phyloP scores from a whole-genome alignment of 441 rosid genomes.

The Geranium incanum region DNA sequence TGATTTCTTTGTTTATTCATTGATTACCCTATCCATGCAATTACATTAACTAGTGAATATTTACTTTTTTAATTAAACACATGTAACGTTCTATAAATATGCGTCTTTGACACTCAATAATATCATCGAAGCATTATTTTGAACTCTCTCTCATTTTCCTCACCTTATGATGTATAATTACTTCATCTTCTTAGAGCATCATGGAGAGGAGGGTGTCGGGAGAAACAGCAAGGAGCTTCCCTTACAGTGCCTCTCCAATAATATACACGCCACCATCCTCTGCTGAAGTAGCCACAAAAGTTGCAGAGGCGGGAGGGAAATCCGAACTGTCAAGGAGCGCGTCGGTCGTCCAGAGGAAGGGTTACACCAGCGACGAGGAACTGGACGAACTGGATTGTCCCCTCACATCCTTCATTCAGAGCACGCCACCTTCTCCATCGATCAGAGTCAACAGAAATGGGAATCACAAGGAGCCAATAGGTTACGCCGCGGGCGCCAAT shows the following conservation, averaged over 20 bases:
- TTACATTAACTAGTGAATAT: too few relatives aligned
- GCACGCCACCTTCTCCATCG: constrained; percentile 35
- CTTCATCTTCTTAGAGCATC: constrained; percentile 35
- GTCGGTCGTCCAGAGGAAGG: constrained; percentile 55
- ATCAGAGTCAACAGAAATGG: constrained; percentile 37
- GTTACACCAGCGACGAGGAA: constrained; percentile 88
- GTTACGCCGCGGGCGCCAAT: constrained; percentile 25
- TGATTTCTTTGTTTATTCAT: too few relatives aligned
- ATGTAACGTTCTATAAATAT: too few relatives aligned
- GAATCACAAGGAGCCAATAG: constrained; percentile 23
- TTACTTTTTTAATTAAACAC: too few relatives aligned
- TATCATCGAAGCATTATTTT: too few relatives aligned
- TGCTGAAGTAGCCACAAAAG: constrained; percentile 33
- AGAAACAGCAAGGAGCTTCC: constrained; percentile 49
- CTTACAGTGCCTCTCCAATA: constrained; percentile 58
- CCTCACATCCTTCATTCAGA: constrained; percentile 38
- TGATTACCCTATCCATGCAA: too few relatives aligned
- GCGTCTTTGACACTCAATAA: too few relatives aligned
- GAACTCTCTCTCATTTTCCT: too few relatives aligned
- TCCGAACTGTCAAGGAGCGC: constrained; percentile 49
- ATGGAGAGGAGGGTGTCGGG: constrained; percentile 53
- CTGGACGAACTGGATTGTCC: constrained; percentile 87
- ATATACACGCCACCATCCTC: constrained; percentile 57
- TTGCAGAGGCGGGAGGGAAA: constrained; percentile 46
- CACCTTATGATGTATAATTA: neutral